phyloP scores from a whole-genome alignment of 805 yeast genomes.

The Candida easanensis region DNA sequence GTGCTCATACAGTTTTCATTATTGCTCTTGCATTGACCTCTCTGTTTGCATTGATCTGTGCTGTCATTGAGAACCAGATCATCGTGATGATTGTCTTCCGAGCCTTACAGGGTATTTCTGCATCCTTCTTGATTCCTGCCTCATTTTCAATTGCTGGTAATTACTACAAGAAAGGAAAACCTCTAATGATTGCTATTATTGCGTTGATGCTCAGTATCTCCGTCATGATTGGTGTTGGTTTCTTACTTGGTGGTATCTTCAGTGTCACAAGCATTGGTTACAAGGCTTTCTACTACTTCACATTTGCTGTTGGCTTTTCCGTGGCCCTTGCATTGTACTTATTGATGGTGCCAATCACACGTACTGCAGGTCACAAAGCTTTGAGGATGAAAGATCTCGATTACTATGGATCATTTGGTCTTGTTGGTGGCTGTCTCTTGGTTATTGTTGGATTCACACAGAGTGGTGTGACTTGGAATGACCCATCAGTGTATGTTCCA shows the following conservation, averaged over 20 bases:
- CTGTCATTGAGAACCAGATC: slow-evolving; percentile 31
- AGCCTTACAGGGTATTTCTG: slow-evolving; percentile 44
- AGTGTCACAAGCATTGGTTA: slow-evolving; percentile 25
- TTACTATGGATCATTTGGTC: slow-evolving; percentile 31
- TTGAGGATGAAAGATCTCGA: slow-evolving; percentile 31
- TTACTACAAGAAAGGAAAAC: slow-evolving; percentile 26
- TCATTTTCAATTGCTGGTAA: slow-evolving; percentile 32
- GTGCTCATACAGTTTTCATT: slow-evolving; percentile 33
- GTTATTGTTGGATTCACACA: slow-evolving; percentile 43
- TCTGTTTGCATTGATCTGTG: slow-evolving; percentile 33
- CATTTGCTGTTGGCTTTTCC: slow-evolving; percentile 36
- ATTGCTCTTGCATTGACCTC: slow-evolving; percentile 26
- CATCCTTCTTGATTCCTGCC: slow-evolving; percentile 40
- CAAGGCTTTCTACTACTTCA: slow-evolving; percentile 36
- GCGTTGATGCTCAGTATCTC: slow-evolving; percentile 28
- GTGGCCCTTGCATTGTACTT: slow-evolving; percentile 19
- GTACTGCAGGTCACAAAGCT: slow-evolving; percentile 22
- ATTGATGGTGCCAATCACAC: slow-evolving; percentile 30
- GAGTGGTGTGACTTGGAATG: slow-evolving; percentile 42
- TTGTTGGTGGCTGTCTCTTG: slow-evolving; percentile 36
- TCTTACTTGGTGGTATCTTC: slow-evolving; percentile 44
- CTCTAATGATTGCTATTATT: slow-evolving; percentile 28
- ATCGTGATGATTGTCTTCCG: slow-evolving; percentile 39
- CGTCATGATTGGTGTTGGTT: slow-evolving; percentile 37
- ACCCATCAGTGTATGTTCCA: slow-evolving; percentile 40